phyloP scores from a whole-genome alignment of 768 basidiomycete genomes.

The Clitopilus hobsonii region DNA sequence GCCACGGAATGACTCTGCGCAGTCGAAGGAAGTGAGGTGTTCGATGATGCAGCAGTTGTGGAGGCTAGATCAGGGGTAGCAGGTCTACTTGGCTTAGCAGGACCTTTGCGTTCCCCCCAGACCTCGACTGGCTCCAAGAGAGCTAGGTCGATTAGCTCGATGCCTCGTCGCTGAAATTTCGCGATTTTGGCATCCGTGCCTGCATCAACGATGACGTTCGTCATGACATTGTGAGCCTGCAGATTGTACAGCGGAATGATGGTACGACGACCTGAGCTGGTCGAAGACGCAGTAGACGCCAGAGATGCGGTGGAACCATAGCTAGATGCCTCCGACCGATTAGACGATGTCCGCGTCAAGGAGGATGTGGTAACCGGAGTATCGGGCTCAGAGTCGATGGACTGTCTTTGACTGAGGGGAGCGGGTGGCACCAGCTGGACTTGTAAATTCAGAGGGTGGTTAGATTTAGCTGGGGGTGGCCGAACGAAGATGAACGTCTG shows the following conservation, averaged over 20 bases:
- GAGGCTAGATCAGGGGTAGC: conserved; percentile 13
- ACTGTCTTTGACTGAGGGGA: conserved; percentile 40
- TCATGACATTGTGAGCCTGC: conserved; percentile 83
- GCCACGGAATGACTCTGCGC: neutral
- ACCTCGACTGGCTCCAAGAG: conserved; percentile 81
- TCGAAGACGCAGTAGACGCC: conserved; percentile 30
- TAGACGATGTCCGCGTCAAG: conserved; percentile 49
- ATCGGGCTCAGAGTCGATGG: conserved; percentile 34
- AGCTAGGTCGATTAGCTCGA: conserved; percentile 76
- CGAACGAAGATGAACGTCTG: conserved; percentile 91
- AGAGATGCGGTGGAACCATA: conserved; percentile 37
- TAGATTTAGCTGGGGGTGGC: conserved; percentile 80
- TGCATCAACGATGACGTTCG: conserved; percentile 82
- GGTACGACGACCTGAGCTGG: conserved; percentile 51
- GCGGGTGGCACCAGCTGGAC: conserved; percentile 84
- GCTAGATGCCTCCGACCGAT: conserved; percentile 45
- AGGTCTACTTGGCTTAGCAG: conserved; percentile 23
- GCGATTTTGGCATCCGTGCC: conserved; percentile 87
- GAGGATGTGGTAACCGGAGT: conserved; percentile 13
- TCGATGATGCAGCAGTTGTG: conserved; percentile 14
- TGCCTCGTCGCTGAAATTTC: conserved; percentile 64
- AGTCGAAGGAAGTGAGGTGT: conserved; percentile 9
- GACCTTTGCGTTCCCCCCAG: conserved; percentile 36
- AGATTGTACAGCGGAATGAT: conserved; percentile 88
- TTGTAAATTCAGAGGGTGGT: conserved; percentile 86